A percentile compares a stretch with the other conserved stretches of the same genome.
Evolutionary conservation across 2,329 filamentous ascomycete genomes (phyloP).

Genomic region (Chlorencoelia australis): DNA sequence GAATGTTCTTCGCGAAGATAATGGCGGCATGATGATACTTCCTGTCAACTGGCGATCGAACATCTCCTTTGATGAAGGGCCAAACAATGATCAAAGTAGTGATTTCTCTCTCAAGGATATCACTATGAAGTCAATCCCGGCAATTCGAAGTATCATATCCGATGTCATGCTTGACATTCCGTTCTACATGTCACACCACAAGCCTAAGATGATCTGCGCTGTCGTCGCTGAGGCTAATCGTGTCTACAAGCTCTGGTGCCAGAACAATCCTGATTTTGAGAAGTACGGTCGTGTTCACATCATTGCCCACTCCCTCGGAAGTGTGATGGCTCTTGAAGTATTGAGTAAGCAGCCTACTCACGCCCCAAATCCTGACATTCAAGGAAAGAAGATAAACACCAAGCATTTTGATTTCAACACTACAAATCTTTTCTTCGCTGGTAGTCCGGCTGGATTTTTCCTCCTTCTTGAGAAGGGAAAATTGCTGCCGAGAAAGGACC

Average conservation of each 20-base stretch:
- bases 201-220: slow-evolving; percentile 86
- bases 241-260: slow-evolving; percentile 91
- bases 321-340: slow-evolving; percentile 88
- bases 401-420: slow-evolving; percentile 85
- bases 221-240: slow-evolving; percentile 86
- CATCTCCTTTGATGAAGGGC: slow-evolving; percentile 69
- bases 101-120: slow-evolving; percentile 72
- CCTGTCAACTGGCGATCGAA: slow-evolving; percentile 91
- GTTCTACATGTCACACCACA: slow-evolving; percentile 94
- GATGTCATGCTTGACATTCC: slow-evolving; percentile 98
- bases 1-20: slow-evolving; percentile 61
- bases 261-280: slow-evolving; percentile 81
- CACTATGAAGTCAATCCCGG: slow-evolving; percentile 80
- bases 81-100: slow-evolving; percentile 44
- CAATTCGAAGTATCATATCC: slow-evolving; percentile 85
- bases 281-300: slow-evolving; percentile 78
- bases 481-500: slow-evolving; percentile 66
- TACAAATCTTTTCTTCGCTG: slow-evolving; percentile 77
- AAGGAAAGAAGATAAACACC: slow-evolving; percentile 33
- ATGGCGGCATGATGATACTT: slow-evolving; percentile 86
- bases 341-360: slow-evolving; percentile 78
- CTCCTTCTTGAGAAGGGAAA: slow-evolving; percentile 66
- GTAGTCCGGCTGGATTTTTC: slow-evolving; percentile 89
- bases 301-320: slow-evolving; percentile 87
- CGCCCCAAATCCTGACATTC: slow-evolving; percentile 41